A percentile compares a stretch with the other conserved stretches of the same genome.
Evolutionary conservation across 768 basidiomycete genomes (phyloP).

Genomic region (Cubamyces sp.): DNA sequence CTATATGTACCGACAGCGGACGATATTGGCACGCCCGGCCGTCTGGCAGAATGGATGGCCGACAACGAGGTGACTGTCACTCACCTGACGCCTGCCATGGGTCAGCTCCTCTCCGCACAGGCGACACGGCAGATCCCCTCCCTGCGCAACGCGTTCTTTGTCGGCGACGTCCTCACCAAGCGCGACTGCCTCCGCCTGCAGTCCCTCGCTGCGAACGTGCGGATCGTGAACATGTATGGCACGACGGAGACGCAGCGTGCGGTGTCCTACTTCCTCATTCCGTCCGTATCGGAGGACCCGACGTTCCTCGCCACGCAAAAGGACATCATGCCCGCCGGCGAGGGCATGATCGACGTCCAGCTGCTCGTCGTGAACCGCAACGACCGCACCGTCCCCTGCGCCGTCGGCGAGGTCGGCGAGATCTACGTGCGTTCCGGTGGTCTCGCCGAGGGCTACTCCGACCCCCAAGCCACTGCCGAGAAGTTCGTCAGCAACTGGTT

Average conservation of each 20-base stretch:
- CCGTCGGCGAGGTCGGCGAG: slow-evolving; percentile 96
- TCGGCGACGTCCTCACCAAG: slow-evolving; percentile 98
- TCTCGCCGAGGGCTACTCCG: slow-evolving; percentile 92
- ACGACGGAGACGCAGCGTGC: slow-evolving; percentile 99
- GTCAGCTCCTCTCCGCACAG: slow-evolving; percentile 93
- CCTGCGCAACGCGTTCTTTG: slow-evolving; percentile 92
- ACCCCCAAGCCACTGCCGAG: slow-evolving; percentile 77
- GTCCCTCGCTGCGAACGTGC: slow-evolving; percentile 86
- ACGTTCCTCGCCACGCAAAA: slow-evolving; percentile 94
- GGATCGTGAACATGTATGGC: slow-evolving; percentile 99
- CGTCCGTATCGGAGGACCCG: slow-evolving; percentile 77
- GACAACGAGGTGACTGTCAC: slow-evolving; percentile 90
- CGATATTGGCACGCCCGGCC: slow-evolving; percentile 95
- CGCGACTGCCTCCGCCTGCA: slow-evolving; percentile 96
- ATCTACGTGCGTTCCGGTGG: slow-evolving; percentile 98
- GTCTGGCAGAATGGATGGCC: slow-evolving; percentile 99
- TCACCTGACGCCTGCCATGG: slow-evolving; percentile 98
- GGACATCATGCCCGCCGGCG: slow-evolving; percentile 96
- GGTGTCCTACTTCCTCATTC: slow-evolving; percentile 95
- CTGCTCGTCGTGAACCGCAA: slow-evolving; percentile 92
- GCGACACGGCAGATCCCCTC: slow-evolving; percentile 82
- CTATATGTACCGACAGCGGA: slow-evolving; percentile 96
- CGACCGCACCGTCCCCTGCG: slow-evolving; percentile 84
- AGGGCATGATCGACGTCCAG: slow-evolving; percentile 98
- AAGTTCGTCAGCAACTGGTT: slow-evolving; percentile 99